Evolutionary conservation across 495 filamentous ascomycete genomes (phyloP), one percentile per base, ranked within the genome.

Genomic region (Penicillium goetzii): DNA sequence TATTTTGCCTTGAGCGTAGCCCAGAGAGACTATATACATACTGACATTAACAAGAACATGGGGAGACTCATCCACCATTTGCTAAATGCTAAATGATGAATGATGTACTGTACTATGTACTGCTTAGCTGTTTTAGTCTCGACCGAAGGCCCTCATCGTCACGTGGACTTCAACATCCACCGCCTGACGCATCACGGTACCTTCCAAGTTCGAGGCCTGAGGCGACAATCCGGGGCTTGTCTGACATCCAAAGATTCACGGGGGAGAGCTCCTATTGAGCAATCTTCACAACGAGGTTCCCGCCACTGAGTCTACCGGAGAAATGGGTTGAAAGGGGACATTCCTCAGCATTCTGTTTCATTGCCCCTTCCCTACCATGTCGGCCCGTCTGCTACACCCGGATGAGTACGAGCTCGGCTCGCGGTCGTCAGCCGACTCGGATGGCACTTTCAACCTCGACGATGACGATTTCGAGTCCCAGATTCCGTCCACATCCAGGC

Each of bases 381-480:
- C 79, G 60, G 63, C 74, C 38, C 78, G 74, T 51, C 68, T 81
- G 61, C 68, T 79, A 28, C 74, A 78, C 51, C 76, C 78, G 9
- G 77, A 83, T 63, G 79, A 80, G 66, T 83, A 81, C 59, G 78
- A 82, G 68, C 71, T 82, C 47, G 77, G 70, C 30, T 69, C 74
- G 53, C 76, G 78, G 30, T 78, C 78, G 7, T 83, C 81, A 0
- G 55, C 75, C 41, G 80, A 84, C 51, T 81, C 81, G 3, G 69
- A 79, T 52, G 79, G 75, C 49, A 78, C 72, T 45, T 81, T 83
- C 64, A 76, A 83, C 61, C 75, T 84, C 28, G 79, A 83, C 56
- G 79, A 80, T 34, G 77, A 71, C 61, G 81, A 83, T 63, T 83
- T 83, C 50, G 80, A 83, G 68, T 74, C 81, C 3, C 79, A 81